These are phyloP conservation scores for Caryopteris hybrid DNA, from an alignment of 305 asterid genomes.

Conservation along the genomic window DNA sequence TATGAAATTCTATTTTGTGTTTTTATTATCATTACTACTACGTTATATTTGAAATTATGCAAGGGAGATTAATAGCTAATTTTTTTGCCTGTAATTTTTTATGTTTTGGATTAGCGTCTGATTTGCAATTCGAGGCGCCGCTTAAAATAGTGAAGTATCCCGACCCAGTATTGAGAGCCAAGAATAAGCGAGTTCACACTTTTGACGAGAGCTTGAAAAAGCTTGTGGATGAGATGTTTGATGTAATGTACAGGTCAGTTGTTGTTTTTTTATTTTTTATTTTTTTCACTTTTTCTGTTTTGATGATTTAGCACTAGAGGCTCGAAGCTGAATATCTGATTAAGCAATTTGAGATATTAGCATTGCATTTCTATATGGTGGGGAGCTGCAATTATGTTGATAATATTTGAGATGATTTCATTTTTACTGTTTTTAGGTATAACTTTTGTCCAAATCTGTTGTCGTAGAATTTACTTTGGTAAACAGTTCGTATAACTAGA, in stretches of 20 bases:
- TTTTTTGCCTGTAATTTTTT: neutral
- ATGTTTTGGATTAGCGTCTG: conserved; percentile 48
- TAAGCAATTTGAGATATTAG: neutral
- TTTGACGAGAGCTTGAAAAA: conserved; percentile 77
- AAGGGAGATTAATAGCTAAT: neutral
- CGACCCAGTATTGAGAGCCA: conserved; percentile 68
- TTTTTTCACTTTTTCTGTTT: neutral
- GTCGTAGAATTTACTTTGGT: neutral
- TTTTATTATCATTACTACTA: neutral
- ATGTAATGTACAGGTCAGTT: conserved; percentile 82
- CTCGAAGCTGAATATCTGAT: neutral
- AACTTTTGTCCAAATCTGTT: neutral
- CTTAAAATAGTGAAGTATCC: conserved; percentile 75
- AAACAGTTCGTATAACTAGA: neutral
- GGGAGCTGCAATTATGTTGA: neutral
- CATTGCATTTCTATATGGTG: neutral
- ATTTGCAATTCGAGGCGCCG: conserved; percentile 59
- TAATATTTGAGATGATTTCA: neutral
- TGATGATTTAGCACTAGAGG: neutral
- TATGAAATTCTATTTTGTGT: neutral
- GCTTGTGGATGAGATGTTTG: conserved; percentile 85
- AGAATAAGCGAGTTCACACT: conserved; percentile 57
- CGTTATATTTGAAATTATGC: neutral
- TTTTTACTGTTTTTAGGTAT: neutral
- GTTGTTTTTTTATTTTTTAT: neutral